Conservation (phyloP, 371 early-diverging fungal genomes). For the Mortierella sp. region DNA sequence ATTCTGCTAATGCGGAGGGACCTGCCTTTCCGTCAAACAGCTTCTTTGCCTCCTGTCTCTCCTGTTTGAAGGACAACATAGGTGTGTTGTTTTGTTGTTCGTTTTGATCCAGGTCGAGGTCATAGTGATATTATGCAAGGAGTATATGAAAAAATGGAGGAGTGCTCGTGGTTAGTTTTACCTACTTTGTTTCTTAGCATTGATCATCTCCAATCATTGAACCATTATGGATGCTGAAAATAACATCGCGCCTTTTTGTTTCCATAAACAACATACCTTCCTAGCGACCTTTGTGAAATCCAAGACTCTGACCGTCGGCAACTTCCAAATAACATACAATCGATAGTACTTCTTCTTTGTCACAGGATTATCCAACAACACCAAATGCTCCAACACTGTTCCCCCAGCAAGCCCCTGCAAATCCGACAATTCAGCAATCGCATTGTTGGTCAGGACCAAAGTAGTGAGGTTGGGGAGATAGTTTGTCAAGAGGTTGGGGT, state of each 20-base stretch:
- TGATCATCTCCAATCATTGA: too few species aligned
- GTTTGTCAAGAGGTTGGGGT: slow-evolving; percentile 65
- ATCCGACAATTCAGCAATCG: slow-evolving; percentile 86
- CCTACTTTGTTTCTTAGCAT: too few species aligned
- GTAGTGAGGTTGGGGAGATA: slow-evolving; percentile 84
- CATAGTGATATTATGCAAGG: background rate
- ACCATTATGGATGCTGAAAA: too few species aligned
- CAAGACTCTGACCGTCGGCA: slow-evolving; percentile 85
- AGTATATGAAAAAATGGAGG: background rate
- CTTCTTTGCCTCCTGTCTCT: slow-evolving; percentile 80
- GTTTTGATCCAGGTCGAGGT: background rate
- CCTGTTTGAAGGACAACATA: slow-evolving; percentile 59
- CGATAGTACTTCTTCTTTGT: slow-evolving; percentile 85
- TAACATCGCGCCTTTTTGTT: background rate
- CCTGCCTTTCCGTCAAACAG: slow-evolving; percentile 80
- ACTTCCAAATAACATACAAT: slow-evolving; percentile 83
- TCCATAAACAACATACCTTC: slow-evolving; percentile 65
- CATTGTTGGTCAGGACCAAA: slow-evolving; percentile 91
- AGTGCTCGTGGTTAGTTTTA: too few species aligned
- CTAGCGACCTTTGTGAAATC: slow-evolving; percentile 86
- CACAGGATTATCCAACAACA: slow-evolving; percentile 92
- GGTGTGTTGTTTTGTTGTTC: background rate
- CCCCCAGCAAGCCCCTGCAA: slow-evolving; percentile 78
- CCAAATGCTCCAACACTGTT: slow-evolving; percentile 73
- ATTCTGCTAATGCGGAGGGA: slow-evolving; percentile 73